phyloP scores from a whole-genome alignment of 2,329 filamentous ascomycete species.

The Hymenotorrendiella dingleyae region DNA sequence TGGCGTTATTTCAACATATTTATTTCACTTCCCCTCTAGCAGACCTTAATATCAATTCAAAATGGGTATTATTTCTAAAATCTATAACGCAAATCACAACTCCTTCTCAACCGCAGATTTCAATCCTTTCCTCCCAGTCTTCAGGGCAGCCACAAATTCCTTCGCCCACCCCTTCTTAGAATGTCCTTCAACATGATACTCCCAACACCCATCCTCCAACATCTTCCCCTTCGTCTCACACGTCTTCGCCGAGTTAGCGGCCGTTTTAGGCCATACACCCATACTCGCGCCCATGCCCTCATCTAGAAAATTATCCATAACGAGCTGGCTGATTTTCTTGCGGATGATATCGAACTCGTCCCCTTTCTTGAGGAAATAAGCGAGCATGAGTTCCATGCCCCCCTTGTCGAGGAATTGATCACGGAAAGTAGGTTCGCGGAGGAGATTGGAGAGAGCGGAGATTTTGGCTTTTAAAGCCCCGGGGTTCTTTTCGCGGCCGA shows the following conservation, averaged over 20 bases:
- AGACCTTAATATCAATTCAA: too few species aligned
- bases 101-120: too few species aligned
- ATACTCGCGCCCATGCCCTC: slow-evolving; percentile 53
- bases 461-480: slow-evolving; percentile 33
- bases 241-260: slow-evolving; percentile 31
- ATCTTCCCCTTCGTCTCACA: slow-evolving; percentile 33
- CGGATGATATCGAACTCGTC: slow-evolving; percentile 45
- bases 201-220: slow-evolving; percentile 51
- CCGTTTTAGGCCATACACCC: slow-evolving; percentile 48
- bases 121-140: too few species aligned
- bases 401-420: slow-evolving; percentile 47
- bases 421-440: slow-evolving; percentile 48
- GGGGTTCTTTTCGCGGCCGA: slow-evolving; percentile 23
- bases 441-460: slow-evolving; percentile 48
- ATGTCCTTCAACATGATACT: slow-evolving; percentile 40
- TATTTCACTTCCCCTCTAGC: too few species aligned
- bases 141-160: slow-evolving; percentile 23
- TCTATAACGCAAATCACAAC: too few species aligned
- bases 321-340: slow-evolving; percentile 50
- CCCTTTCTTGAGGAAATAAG: slow-evolving; percentile 44
- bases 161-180: slow-evolving; percentile 22
- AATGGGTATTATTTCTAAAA: too few species aligned
- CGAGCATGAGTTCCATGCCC: slow-evolving; percentile 50
- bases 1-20: too few species aligned
- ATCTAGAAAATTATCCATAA: slow-evolving; percentile 63